Evolutionary conservation across 2,329 filamentous ascomycete species (phyloP), one percentile per base, ranked within the genome.

Genomic region (Thermothelomyces thermophilus): DNA sequence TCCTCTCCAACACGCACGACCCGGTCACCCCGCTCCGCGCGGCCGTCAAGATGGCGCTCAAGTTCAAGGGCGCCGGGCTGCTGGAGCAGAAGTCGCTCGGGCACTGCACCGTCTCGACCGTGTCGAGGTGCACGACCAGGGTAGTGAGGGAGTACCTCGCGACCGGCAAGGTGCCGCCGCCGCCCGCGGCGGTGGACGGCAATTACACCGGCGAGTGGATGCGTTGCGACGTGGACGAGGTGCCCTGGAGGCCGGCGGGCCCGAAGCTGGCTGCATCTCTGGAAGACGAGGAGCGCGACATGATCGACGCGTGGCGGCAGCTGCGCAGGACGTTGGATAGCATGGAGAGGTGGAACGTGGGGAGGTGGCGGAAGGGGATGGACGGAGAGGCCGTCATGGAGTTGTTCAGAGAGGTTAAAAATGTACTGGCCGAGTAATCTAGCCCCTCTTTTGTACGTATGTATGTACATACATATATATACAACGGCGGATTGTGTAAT

Each of bases 21-120:
- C 79, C 79, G 1, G 78, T 83, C 16, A 83, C 80, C 0, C 79
- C 79, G 3, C 62, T 82, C 5, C 56, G 59, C 37, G 70, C 71
- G 36, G 75, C 72, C 1, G 64, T 72, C 19, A 63, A 64, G 17
- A 70, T 69, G 67, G 62, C 67, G 22, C 62, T 59, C 24, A 64
- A 64, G 52, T 71, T 71, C 51, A 56, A 62, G 6, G 60, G 60
- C 37, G 63, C 68, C 4, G 67, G 67, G 28, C 57, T 72, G 30
- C 52, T 72, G 3, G 68, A 70, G 60, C 66, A 70, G 51, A 51
- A 58, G 14, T 56, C 62, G 2, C 55, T 59, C 41, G 69, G 69
- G 1, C 69, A 72, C 48, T 68, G 66, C 54, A 63, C 65, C 3
- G 17, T 66, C 1, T 52, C 68, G 1, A 62, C 64, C n/a, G 43